Base-by-base conservation (phyloP, 2,329 filamentous ascomycete genomes). In the Sphaerulina musiva region DNA sequence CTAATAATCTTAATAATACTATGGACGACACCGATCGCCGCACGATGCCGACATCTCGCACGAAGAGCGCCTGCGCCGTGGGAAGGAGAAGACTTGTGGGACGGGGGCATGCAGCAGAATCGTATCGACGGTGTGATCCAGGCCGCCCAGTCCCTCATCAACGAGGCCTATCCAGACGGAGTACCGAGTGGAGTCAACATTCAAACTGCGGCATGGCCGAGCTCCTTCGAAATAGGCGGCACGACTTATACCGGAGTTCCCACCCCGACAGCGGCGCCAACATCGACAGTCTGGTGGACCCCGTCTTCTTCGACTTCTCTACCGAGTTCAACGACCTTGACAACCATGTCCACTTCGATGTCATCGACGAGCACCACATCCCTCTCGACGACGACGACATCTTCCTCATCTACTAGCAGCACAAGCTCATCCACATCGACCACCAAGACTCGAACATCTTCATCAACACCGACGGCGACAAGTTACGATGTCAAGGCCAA, bases 201-300 rank as follows among this genome's bases (percentile, higher is more conserved):
- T 3, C 44, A 47, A 40, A 53, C 51, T 20, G 51, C 46, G 36
- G 38, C 36, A 36, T 48, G 51, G 51, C 51, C 51, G 14, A 54
- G 41, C 40, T 20, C 41, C n/a, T 47, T 50, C 20, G 40, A 48
- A 2, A 46, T 49, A 10, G 47, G 52, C 9, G 40, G 46, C 4
- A 54, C 52, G 14, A 46, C 46, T 5, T 50, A 54, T 41, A 54
- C 52, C 12, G 46, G 46, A 14, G 29, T 40, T 26, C 46, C 46
- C 2, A 51, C 23, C 11, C 12, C 17, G 40, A 51, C 47, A 5
- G 23, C 39, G 26, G 7, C 40, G 1, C 6, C 48, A n/a, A n/a
- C 40, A 8, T 44, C 40, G 39, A 32, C 32, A n/a, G 38, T 34
- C 11, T 51, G 29, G 17, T 41, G n/a, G 29, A 31, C 26, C 3